Evolutionary conservation across 495 filamentous ascomycete species (phyloP).

Genomic region (Neurospora sp.): DNA sequence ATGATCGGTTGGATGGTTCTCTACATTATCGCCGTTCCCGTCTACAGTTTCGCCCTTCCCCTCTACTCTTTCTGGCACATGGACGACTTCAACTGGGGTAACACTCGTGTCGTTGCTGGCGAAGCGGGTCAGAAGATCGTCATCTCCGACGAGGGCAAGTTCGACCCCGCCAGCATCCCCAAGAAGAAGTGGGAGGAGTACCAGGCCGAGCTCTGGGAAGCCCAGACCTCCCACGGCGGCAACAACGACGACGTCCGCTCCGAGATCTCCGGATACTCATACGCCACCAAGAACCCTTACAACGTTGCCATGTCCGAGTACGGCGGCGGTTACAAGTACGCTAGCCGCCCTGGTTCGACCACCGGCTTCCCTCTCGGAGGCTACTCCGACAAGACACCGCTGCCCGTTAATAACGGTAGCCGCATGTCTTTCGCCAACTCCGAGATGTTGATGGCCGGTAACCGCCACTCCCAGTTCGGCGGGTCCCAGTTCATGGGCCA

Average conservation of each 20-base stretch:
- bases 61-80: slow-evolving; percentile 99
- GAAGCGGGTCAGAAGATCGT: slow-evolving; percentile 88
- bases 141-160: slow-evolving; percentile 96
- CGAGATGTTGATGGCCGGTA: slow-evolving; percentile 41
- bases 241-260: slow-evolving; percentile 65
- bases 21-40: slow-evolving; percentile 82
- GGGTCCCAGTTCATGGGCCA: slow-evolving; percentile 42
- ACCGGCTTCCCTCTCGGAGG: slow-evolving; percentile 38
- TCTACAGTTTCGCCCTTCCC: slow-evolving; percentile 85
- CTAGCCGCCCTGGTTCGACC: slow-evolving; percentile 65
- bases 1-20: slow-evolving; percentile 99
- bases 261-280: slow-evolving; percentile 85
- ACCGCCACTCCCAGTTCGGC: slow-evolving; percentile 39
- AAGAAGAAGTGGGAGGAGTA: slow-evolving; percentile 99
- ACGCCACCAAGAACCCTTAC: slow-evolving; percentile 62
- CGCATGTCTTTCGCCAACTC: slow-evolving; percentile 75
- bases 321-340: slow-evolving; percentile 25
- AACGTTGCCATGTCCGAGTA: slow-evolving; percentile 50
- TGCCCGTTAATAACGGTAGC: slow-evolving; percentile 23
- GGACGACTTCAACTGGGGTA: slow-evolving; percentile 99
- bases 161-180: slow-evolving; percentile 85
- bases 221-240: slow-evolving; percentile 48
- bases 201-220: slow-evolving; percentile 93
- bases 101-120: slow-evolving; percentile 93
- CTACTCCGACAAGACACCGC: slow-evolving; percentile 19